Evolutionary conservation across 345 rosid genomes (phyloP).

Genomic region (Sapria himalayana): DNA sequence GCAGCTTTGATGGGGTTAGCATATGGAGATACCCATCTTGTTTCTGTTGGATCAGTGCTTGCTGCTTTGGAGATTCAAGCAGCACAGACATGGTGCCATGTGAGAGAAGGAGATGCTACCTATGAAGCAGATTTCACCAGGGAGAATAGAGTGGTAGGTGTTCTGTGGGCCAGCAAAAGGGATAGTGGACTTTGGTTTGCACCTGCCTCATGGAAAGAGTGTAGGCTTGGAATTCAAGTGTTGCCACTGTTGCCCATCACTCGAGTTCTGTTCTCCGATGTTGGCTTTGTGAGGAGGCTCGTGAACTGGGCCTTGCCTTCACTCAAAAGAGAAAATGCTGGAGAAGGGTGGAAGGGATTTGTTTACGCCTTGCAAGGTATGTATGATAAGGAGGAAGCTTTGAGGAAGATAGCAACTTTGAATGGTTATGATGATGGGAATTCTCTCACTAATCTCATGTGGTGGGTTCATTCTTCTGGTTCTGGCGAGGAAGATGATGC

Average conservation of each 20-base stretch:
- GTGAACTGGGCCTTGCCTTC: constrained; percentile 71
- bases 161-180: constrained; percentile 76
- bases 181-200: constrained; percentile 89
- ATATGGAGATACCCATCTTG: constrained; percentile 66
- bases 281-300: constrained; percentile 32
- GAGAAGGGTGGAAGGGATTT: constrained; percentile 91
- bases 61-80: constrained; percentile 72
- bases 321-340: constrained; percentile 45
- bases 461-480: constrained; percentile 79
- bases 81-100: constrained; percentile 85
- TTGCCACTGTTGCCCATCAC: constrained; percentile 49
- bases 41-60: constrained; percentile 42
- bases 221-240: constrained; percentile 77
- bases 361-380: constrained; percentile 59
- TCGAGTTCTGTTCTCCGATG: constrained; percentile 54
- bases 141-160: constrained; percentile 71
- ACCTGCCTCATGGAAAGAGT: constrained; percentile 56
- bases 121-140: constrained; percentile 42
- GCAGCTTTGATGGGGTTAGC: constrained; percentile 86
- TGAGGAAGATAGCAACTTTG: constrained; percentile 39
- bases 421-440: constrained; percentile 56
- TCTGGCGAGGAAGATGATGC: constrained; percentile 15
- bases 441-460: constrained; percentile 52
- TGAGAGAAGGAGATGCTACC: constrained; percentile 33
- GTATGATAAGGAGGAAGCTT: constrained; percentile 38